Percentiles rank a stretch among this genome's conserved stretches.
phyloP scores from a whole-genome alignment of 73 alveolate genomes.

The Paramecium octaurelia region DNA sequence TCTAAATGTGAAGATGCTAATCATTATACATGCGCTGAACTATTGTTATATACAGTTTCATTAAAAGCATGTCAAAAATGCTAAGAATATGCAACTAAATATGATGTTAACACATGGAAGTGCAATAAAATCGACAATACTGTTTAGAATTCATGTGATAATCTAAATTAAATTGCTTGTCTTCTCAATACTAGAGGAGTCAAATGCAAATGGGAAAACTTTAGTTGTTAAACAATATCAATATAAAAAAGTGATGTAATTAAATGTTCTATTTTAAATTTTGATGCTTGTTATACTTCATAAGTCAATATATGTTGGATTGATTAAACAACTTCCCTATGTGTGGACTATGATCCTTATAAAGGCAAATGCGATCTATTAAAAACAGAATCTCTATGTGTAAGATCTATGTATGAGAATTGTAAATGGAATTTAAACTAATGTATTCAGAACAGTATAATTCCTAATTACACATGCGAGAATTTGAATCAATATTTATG shows the following conservation, averaged over 20 bases:
- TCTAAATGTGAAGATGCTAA: background rate
- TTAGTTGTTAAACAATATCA: background rate
- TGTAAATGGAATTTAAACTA: background rate
- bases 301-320: background rate
- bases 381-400: background rate
- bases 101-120: background rate
- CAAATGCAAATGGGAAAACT: background rate
- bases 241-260: background rate
- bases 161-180: background rate
- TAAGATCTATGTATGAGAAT: background rate
- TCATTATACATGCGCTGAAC: background rate
- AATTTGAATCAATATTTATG: background rate
- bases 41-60: background rate
- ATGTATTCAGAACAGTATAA: background rate
- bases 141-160: background rate
- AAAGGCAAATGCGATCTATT: background rate
- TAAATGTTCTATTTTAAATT: background rate
- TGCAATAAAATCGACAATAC: background rate
- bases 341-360: background rate
- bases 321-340: background rate
- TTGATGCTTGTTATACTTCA: background rate
- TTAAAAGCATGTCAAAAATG: background rate
- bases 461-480: background rate
- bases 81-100: background rate
- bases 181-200: background rate